phyloP scores from a whole-genome alignment of 2,329 filamentous ascomycete genomes.

The Colletotrichum sidae region DNA sequence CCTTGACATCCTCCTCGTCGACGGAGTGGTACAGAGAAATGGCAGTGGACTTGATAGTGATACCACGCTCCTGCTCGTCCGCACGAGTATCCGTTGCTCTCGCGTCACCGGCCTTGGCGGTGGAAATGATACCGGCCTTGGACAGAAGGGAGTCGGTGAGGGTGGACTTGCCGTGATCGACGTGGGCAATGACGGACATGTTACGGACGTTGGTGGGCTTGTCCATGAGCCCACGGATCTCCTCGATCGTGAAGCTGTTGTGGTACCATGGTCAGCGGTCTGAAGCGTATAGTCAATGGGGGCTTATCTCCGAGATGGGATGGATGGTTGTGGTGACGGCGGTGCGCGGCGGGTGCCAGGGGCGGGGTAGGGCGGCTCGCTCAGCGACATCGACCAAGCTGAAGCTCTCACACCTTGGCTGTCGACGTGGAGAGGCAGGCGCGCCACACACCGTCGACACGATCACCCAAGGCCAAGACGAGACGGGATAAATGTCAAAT shows the following conservation, averaged over 20 bases:
- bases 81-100: slow-evolving; percentile 97
- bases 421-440: too few relatives aligned
- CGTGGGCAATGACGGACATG: slow-evolving; percentile 99
- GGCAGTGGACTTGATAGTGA: slow-evolving; percentile 99
- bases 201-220: slow-evolving; percentile 84
- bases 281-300: slow-evolving; percentile 8
- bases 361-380: slow-evolving; percentile 23
- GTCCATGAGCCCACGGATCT: slow-evolving; percentile 84
- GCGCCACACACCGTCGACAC: neutral
- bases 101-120: slow-evolving; percentile 94
- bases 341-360: neutral
- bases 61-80: slow-evolving; percentile 99
- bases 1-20: slow-evolving; percentile 90
- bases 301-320: slow-evolving; percentile 51
- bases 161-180: slow-evolving; percentile 99
- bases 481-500: too few relatives aligned
- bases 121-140: slow-evolving; percentile 99
- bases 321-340: slow-evolving; percentile 12
- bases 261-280: slow-evolving; percentile 60
- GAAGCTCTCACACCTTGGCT: slow-evolving; percentile 6
- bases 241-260: slow-evolving; percentile 97
- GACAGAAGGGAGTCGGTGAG: slow-evolving; percentile 99
- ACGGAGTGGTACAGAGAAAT: slow-evolving; percentile 97
- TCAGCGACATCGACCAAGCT: slow-evolving; percentile 9
- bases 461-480: too few relatives aligned